These are phyloP conservation scores for Coniferiporia weirii DNA, from an alignment of 1,284 basidiomycete genomes.

Conservation along the genomic window DNA sequence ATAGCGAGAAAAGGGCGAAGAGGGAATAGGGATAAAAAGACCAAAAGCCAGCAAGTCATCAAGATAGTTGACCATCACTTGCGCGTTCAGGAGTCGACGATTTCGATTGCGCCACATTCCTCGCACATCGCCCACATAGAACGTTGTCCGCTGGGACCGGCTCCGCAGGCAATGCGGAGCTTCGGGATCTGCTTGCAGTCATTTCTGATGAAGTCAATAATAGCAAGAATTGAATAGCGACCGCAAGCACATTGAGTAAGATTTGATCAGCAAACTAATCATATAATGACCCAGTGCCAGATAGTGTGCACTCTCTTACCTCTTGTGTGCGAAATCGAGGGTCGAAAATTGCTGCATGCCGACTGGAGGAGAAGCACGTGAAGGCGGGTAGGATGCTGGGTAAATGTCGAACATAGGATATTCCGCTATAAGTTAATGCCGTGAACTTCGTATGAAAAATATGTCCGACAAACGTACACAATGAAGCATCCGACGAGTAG, in stretches of 20 bases:
- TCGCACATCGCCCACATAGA: constrained; percentile 85
- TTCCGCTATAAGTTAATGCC: constrained; percentile 34
- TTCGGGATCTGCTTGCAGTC: constrained; percentile 76
- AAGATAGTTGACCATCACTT: background rate
- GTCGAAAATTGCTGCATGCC: constrained; percentile 59
- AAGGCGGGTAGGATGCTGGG: constrained; percentile 43
- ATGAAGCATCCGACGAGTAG: constrained; percentile 38
- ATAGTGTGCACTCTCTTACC: constrained; percentile 41
- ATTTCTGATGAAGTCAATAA: constrained; percentile 35
- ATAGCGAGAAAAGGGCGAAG: constrained; percentile 12
- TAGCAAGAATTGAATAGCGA: background rate
- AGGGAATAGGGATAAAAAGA: constrained; percentile 10
- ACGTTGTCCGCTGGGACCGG: constrained; percentile 53
- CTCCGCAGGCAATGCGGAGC: constrained; percentile 59
- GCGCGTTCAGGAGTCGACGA: constrained; percentile 57
- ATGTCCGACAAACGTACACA: constrained; percentile 24
- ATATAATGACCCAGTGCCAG: too few relatives aligned
- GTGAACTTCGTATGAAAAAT: constrained; percentile 18
- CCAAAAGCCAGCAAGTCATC: constrained; percentile 1
- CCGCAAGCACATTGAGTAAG: too few relatives aligned
- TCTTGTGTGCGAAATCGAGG: constrained; percentile 52
- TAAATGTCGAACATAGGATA: constrained; percentile 63
- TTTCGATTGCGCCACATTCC: constrained; percentile 81
- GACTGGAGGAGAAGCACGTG: constrained; percentile 30
- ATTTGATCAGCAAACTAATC: constrained; percentile 10